A percentile compares a stretch with the other conserved stretches of the same genome.
phyloP scores from a whole-genome alignment of 805 yeast species.

The Starmerella sp. region DNA sequence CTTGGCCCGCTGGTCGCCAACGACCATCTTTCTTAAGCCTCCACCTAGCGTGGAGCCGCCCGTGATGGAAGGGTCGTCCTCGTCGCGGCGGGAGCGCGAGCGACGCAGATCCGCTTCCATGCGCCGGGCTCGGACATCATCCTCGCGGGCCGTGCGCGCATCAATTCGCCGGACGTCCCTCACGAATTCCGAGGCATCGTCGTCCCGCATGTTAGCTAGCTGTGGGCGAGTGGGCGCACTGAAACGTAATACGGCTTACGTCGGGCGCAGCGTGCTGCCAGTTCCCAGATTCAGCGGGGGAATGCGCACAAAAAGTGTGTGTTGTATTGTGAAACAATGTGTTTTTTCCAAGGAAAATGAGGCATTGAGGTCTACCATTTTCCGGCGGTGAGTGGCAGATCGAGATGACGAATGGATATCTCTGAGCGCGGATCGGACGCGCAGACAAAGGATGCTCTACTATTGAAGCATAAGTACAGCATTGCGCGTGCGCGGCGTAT shows the following conservation, averaged over 20 bases:
- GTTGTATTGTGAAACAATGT: too few species aligned
- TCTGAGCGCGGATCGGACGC: too few species aligned
- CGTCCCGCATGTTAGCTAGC: constrained; percentile 6
- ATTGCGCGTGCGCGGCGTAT: too few species aligned
- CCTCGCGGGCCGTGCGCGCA: constrained; percentile 15
- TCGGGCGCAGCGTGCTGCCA: not conserved
- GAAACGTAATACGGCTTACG: not conserved
- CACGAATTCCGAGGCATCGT: constrained; percentile 15
- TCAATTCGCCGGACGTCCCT: constrained; percentile 13
- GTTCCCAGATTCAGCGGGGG: too few species aligned
- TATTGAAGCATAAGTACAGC: too few species aligned
- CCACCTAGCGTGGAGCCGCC: constrained; percentile 7
- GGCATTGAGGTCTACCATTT: too few species aligned
- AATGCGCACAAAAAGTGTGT: too few species aligned
- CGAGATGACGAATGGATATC: too few species aligned
- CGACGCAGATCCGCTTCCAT: constrained; percentile 14
- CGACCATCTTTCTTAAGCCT: constrained; percentile 8
- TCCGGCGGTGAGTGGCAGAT: too few species aligned
- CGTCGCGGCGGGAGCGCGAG: constrained; percentile 9
- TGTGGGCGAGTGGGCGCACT: not conserved
- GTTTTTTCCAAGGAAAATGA: too few species aligned
- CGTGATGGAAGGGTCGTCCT: constrained; percentile 8
- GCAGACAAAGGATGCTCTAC: too few species aligned
- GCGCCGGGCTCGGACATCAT: constrained; percentile 13
- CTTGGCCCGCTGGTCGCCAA: constrained; percentile 14